These are phyloP conservation scores for Musa beccarii DNA, from an alignment of 176 grass and related monocot genomes.

Conservation along the genomic window DNA sequence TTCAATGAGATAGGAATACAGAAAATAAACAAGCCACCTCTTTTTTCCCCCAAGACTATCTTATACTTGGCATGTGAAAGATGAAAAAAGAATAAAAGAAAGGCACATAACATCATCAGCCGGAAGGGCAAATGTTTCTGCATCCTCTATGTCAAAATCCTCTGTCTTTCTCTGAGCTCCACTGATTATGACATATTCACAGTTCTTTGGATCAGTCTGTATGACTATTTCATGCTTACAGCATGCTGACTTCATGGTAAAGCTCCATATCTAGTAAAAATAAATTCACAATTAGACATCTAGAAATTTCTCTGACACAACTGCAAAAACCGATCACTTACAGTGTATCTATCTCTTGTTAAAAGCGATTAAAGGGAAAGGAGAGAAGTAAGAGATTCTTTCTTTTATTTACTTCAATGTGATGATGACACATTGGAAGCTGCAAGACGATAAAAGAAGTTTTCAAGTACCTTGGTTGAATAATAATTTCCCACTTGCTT, in stretches of 20 bases:
- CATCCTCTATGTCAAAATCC: slow-evolving; percentile 84
- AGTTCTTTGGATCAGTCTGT: slow-evolving; percentile 95
- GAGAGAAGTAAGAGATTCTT: no score
- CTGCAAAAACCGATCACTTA: background rate
- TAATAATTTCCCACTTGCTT: slow-evolving; percentile 99
- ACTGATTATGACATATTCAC: slow-evolving; percentile 80
- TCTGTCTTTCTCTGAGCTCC: slow-evolving; percentile 84
- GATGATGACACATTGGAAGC: no score
- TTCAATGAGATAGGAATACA: slow-evolving; percentile 16
- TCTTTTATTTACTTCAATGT: no score
- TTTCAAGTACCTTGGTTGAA: slow-evolving; percentile 66
- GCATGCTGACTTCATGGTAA: slow-evolving; percentile 96
- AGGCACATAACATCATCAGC: slow-evolving; percentile 63
- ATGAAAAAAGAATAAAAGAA: background rate
- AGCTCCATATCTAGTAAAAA: slow-evolving; percentile 78
- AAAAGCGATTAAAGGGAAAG: no score
- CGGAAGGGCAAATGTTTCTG: slow-evolving; percentile 78
- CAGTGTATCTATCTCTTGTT: background rate
- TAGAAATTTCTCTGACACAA: no score
- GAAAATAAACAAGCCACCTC: no score
- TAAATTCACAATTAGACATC: background rate
- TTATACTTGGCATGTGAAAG: no score
- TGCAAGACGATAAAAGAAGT: background rate
- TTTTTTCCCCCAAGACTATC: no score
- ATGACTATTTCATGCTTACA: slow-evolving; percentile 90